Base-by-base conservation (phyloP, 805 yeast species). In the Zygoascus biomembranicola region DNA sequence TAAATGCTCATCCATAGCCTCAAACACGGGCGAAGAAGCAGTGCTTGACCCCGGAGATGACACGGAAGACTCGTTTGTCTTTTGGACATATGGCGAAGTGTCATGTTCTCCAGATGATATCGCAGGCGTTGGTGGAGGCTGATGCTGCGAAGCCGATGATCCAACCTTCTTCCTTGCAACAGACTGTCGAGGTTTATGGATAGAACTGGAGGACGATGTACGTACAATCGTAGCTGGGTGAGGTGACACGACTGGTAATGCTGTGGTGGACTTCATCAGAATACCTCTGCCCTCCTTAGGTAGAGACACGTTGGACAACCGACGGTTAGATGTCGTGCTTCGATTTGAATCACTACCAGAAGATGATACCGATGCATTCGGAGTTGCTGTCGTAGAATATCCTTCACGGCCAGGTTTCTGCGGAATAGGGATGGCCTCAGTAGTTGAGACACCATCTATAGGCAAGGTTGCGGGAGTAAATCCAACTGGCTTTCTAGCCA, bases 401-500 rank as follows among this genome's bases (percentile, higher is more conserved):
- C 18, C 13, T 14, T 14, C 23, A 14, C 20, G 18, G 8, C 19
- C 44, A 14, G 44, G 5, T 4, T 19, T 42, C 44, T 13, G 44
- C 44, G 44, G 44, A 42, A 35, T 35, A 35, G 39, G 39, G 10
- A 42, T 42, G 10, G 44, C 26, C 44, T 10, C 20, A 8, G 44
- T 19, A 42, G 44, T n/a, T n/a, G 44, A 42, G 5, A 23, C 28
- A 23, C 19, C 20, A 18, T 42, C 44, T 4, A 3, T 18, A 5
- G 20, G 6, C 20, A 42, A 18, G 13, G 26, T 11, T 42, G 20
- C 5, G 8, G 26, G 26, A 42, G 44, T 11, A 10, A 20, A 42
- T 42, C 50, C 50, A 9, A 47, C 50, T 32, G 50, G 50, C 26
- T 48, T 48, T 43, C 44, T 42, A 14, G 44, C 44, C 16, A 42